Evolutionary conservation across 2,329 filamentous ascomycete genomes (phyloP).

Genomic region (Claviceps cyperi): DNA sequence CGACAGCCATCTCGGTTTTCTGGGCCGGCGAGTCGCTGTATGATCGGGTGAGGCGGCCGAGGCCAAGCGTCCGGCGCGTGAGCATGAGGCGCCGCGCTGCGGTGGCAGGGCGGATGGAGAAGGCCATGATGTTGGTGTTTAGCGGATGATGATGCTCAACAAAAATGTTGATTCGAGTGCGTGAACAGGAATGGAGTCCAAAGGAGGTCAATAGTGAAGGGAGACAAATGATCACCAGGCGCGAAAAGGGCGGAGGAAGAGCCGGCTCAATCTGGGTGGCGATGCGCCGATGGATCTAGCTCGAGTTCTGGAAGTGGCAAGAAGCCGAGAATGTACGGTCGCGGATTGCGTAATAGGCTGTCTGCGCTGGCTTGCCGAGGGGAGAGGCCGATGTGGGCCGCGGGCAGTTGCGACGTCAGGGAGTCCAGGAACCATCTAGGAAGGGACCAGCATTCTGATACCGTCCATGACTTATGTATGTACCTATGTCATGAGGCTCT

Average conservation of each 20-base stretch:
- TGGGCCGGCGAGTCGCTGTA: not conserved
- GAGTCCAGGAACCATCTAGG: too few relatives aligned
- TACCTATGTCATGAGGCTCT: too few relatives aligned
- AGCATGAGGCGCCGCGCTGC: not conserved
- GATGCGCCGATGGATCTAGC: not conserved
- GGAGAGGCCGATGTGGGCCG: not conserved
- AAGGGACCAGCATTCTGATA: too few relatives aligned
- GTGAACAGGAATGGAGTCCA: not conserved
- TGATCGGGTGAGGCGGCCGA: constrained; percentile 4
- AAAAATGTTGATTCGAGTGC: too few relatives aligned
- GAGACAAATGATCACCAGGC: not conserved
- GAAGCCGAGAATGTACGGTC: not conserved
- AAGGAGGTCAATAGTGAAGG: too few relatives aligned
- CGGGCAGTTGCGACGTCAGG: not conserved
- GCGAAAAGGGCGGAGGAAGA: not conserved
- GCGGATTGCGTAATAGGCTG: not conserved
- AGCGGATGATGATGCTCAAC: too few relatives aligned
- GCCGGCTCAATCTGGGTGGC: not conserved
- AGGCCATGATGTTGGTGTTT: constrained; percentile 3
- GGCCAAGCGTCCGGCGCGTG: not conserved
- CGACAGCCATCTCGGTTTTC: constrained; percentile 55
- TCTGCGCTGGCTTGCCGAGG: not conserved
- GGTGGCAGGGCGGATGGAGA: constrained; percentile 10
- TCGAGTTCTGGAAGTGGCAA: not conserved
- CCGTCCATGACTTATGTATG: too few relatives aligned